Evolutionary conservation across 129 eudicot species (phyloP).

Genomic region (Flaveria trinervia): DNA sequence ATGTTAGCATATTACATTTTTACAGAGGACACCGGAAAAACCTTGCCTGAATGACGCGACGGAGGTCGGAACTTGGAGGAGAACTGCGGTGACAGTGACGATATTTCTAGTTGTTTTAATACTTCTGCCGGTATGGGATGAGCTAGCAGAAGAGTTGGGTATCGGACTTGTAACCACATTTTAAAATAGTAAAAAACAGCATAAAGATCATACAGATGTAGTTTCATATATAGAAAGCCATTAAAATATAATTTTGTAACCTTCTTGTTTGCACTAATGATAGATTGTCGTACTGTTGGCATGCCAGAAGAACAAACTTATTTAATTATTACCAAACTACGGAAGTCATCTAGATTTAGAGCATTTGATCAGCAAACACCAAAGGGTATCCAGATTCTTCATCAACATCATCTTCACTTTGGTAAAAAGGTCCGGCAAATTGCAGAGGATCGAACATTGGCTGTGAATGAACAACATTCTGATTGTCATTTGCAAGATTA

Average conservation of each 20-base stretch:
- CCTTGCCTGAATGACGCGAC: slow-evolving; percentile 91
- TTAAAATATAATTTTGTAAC: slow-evolving; percentile 3
- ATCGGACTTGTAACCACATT: slow-evolving; percentile 87
- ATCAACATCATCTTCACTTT: slow-evolving; percentile 18
- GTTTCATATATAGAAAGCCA: slow-evolving; percentile 25
- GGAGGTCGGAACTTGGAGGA: slow-evolving; percentile 95
- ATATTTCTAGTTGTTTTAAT: slow-evolving; percentile 69
- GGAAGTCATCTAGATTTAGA: slow-evolving; percentile 12
- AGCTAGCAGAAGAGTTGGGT: slow-evolving; percentile 95
- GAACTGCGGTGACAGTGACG: slow-evolving; percentile 46
- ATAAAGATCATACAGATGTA: slow-evolving; percentile 14
- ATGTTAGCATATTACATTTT: slow-evolving; percentile 15
- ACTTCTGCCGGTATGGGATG: slow-evolving; percentile 94
- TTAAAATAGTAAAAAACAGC: slow-evolving; percentile 29
- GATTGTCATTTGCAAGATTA: slow-evolving; percentile 14
- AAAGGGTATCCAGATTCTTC: slow-evolving; percentile 42
- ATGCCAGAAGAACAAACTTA: slow-evolving; percentile 13
- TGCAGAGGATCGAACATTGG: slow-evolving; percentile 41
- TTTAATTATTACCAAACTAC: not conserved
- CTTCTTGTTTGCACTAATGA: slow-evolving; percentile 1
- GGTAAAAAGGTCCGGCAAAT: slow-evolving; percentile 15
- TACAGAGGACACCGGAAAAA: slow-evolving; percentile 89
- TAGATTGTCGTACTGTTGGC: slow-evolving; percentile 16
- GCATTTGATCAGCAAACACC: slow-evolving; percentile 45
- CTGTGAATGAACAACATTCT: not conserved